phyloP scores from a whole-genome alignment of 164 flowering plant species.

The Chloranthus sessilifolius region DNA sequence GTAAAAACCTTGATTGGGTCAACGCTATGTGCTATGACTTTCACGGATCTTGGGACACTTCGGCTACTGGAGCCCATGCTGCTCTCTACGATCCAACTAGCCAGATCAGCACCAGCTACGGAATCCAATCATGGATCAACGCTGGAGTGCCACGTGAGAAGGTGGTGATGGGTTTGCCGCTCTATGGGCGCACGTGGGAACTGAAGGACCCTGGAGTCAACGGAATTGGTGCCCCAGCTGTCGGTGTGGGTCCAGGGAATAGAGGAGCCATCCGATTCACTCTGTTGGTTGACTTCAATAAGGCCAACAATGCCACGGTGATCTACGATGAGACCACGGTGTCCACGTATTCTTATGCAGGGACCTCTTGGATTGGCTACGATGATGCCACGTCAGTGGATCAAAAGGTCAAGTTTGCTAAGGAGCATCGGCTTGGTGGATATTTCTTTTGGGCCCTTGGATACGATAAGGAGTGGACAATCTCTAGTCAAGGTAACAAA shows the following conservation, averaged over 20 bases:
- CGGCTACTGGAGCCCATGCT: constrained; percentile 28
- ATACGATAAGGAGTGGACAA: constrained; percentile 16
- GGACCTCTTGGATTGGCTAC: constrained; percentile 24
- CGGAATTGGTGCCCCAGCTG: constrained; percentile 33
- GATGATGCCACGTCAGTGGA: constrained; percentile 14
- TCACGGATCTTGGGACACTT: constrained; percentile 20
- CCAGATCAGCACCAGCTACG: constrained; percentile 24
- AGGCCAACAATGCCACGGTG: constrained; percentile 8
- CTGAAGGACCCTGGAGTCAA: constrained; percentile 20
- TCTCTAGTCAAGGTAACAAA: constrained; percentile 18
- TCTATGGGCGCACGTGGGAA: constrained; percentile 31
- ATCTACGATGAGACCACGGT: constrained; percentile 19
- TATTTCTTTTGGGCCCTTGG: constrained; percentile 28
- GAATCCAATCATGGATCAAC: constrained; percentile 23
- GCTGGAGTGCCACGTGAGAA: constrained; percentile 18
- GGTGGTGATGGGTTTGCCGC: constrained; percentile 26
- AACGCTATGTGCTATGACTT: constrained; percentile 24
- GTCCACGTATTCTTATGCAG: constrained; percentile 20
- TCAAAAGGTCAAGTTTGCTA: constrained; percentile 22
- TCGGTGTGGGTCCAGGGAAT: constrained; percentile 28
- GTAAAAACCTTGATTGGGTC: constrained; percentile 14
- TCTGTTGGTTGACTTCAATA: constrained; percentile 17
- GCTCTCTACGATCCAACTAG: constrained; percentile 24
- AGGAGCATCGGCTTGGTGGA: constrained; percentile 17
- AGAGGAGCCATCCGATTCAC: constrained; percentile 16